These are phyloP conservation scores for Russula earlei DNA, from an alignment of 768 basidiomycete genomes.

Conservation along the genomic window DNA sequence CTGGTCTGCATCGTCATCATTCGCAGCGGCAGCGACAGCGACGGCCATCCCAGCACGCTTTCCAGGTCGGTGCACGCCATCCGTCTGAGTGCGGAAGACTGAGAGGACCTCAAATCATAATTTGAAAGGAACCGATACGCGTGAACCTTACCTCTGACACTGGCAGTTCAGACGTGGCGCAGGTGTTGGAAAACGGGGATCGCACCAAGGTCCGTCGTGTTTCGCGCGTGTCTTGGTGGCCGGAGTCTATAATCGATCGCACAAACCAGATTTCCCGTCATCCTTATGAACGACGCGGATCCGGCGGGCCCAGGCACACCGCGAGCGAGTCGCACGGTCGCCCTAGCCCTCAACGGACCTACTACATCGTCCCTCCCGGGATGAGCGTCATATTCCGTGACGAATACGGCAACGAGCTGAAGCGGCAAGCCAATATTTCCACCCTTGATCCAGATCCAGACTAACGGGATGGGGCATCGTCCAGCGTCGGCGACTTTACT, in stretches of 20 bases:
- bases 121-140: not conserved
- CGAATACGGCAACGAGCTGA: slow-evolving; percentile 17
- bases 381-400: slow-evolving; percentile 21
- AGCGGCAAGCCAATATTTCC: slow-evolving; percentile 5
- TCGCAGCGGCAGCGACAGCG: not conserved
- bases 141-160: not conserved
- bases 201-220: slow-evolving; percentile 13
- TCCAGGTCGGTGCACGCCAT: not conserved
- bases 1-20: not conserved
- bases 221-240: not conserved
- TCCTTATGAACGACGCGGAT: not conserved
- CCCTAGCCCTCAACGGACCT: slow-evolving; percentile 9
- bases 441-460: not conserved
- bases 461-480: not conserved
- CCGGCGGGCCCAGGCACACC: not conserved
- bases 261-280: slow-evolving; percentile 7
- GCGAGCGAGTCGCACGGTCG: not conserved
- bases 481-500: slow-evolving; percentile 19
- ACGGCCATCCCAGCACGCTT: slow-evolving; percentile 1
- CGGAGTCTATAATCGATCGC: not conserved
- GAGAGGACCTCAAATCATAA: not conserved
- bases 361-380: slow-evolving; percentile 20
- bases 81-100: not conserved
- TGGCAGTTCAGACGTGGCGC: slow-evolving; percentile 15
- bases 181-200: slow-evolving; percentile 12